These are phyloP conservation scores for Uncinocarpus reesii DNA, from an alignment of 2,329 filamentous ascomycete genomes.

Conservation along the genomic window DNA sequence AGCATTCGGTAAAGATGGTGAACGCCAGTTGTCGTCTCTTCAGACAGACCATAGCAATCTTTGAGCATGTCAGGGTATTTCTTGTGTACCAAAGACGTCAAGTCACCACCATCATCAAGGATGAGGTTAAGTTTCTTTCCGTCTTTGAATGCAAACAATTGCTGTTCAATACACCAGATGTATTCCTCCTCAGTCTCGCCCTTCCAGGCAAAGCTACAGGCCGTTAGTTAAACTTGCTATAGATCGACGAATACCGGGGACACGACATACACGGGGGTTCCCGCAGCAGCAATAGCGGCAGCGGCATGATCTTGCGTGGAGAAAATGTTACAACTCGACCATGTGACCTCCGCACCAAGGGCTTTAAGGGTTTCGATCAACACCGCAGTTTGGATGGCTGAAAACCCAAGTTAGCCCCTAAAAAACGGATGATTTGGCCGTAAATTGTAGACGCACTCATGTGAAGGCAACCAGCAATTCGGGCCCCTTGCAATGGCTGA, in stretches of 20 bases:
- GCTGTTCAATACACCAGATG: constrained; percentile 98
- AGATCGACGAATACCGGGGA: background rate
- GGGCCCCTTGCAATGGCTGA: constrained; percentile 87
- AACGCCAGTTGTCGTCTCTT: constrained; percentile 99
- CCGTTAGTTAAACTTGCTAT: constrained; percentile 14
- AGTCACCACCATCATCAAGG: constrained; percentile 95
- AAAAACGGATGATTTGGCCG: constrained; percentile 12
- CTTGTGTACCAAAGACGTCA: constrained; percentile 89
- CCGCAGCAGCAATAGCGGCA: constrained; percentile 86
- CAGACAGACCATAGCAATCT: constrained; percentile 95
- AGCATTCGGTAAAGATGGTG: constrained; percentile 99
- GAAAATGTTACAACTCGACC: constrained; percentile 99
- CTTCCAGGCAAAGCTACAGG: constrained; percentile 56
- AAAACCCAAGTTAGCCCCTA: background rate
- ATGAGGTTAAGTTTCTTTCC: constrained; percentile 96
- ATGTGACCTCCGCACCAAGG: constrained; percentile 96
- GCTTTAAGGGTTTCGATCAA: constrained; percentile 94
- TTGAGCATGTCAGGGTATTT: constrained; percentile 99
- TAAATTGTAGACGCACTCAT: constrained; percentile 56
- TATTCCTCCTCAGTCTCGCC: constrained; percentile 99
- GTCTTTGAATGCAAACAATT: constrained; percentile 93
- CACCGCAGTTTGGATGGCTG: constrained; percentile 94
- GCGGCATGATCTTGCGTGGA: constrained; percentile 97
- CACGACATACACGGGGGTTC: constrained; percentile 63
- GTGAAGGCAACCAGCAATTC: constrained; percentile 96